Evolutionary conservation across 805 yeast genomes (phyloP), one percentile per base, ranked within the genome.

Genomic region (Kazachstania bromeliacearum): DNA sequence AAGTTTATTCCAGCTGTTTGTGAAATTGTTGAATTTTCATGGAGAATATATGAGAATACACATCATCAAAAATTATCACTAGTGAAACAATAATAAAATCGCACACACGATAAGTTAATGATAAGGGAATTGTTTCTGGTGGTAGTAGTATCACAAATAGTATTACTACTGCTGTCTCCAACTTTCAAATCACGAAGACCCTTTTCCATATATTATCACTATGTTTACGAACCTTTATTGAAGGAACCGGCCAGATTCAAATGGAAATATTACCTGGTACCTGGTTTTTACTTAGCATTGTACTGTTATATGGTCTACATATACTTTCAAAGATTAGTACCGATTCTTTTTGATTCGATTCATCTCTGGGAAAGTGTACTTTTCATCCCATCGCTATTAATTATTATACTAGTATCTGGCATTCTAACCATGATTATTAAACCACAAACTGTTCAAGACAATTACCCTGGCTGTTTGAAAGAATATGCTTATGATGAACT

Each of bases 401-500:
- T 44, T 0, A 17, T 39, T 0, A 46, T 54, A 3, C 38, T 55
- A n/a, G 16, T 30, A 1, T 32, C 45, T 12, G 58, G 60, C 0
- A 13, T 39, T 6, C 24, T 48, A 7, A 46, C 54, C 10, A 47
- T 54, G 49, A 12, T 35, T 2, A 43, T 42, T 3, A 40, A 43
- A 10, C 55, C 56, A 1, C 40, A 40, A 12, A 38, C 44, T 5
- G 29, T 47, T 2, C 33, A 36, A 8, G 29, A 26, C 8, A 19
- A 28, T n/a, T 31, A 24, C 2, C 33, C 22, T 1, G 33, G 24
- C 4, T 33, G 46, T 2, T 36, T 38, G 7, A 27, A 40, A 4
- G 28, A 28, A 23, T 68, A 62, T 44, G 46, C 50, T 2, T 66
- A 58, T 44, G 84, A 81, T 50, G 58, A 65, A 16, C 52, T 80